These are phyloP conservation scores for Polyporus tsugae DNA, from an alignment of 1,284 basidiomycete genomes.

Conservation along the genomic window DNA sequence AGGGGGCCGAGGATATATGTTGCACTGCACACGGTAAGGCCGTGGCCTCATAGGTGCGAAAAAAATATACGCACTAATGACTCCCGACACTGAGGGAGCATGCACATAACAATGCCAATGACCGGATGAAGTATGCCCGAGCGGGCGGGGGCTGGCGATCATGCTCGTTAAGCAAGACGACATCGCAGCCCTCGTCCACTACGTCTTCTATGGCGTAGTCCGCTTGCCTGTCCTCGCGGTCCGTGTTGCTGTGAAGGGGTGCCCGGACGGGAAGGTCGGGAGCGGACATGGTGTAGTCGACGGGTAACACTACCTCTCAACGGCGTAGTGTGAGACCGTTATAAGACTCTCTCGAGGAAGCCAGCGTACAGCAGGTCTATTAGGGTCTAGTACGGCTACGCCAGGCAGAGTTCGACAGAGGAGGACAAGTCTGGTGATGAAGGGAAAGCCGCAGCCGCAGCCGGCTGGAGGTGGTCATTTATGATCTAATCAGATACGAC, in stretches of 20 bases:
- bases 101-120: conserved; percentile 74
- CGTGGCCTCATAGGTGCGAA: background rate
- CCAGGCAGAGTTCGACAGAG: background rate
- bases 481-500: conserved; percentile 32
- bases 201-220: conserved; percentile 21
- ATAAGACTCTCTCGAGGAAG: background rate
- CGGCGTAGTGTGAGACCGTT: background rate
- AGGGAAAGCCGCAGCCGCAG: conserved; percentile 1
- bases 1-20: conserved; percentile 78
- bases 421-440: conserved; percentile 2
- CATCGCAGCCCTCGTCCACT: conserved; percentile 30
- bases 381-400: background rate
- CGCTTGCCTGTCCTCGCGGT: conserved; percentile 12
- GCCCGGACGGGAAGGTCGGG: conserved; percentile 14
- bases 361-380: background rate
- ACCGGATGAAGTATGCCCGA: conserved; percentile 58
- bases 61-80: conserved; percentile 65
- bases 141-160: conserved; percentile 31
- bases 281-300: conserved; percentile 22
- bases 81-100: conserved; percentile 79
- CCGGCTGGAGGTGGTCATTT: background rate
- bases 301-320: background rate
- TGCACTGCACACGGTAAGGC: conserved; percentile 51
- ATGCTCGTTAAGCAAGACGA: conserved; percentile 30
- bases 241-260: conserved; percentile 11